These are phyloP conservation scores for Trichoderma koningiopsis DNA, from an alignment of 2,329 filamentous ascomycete species.

Conservation along the genomic window DNA sequence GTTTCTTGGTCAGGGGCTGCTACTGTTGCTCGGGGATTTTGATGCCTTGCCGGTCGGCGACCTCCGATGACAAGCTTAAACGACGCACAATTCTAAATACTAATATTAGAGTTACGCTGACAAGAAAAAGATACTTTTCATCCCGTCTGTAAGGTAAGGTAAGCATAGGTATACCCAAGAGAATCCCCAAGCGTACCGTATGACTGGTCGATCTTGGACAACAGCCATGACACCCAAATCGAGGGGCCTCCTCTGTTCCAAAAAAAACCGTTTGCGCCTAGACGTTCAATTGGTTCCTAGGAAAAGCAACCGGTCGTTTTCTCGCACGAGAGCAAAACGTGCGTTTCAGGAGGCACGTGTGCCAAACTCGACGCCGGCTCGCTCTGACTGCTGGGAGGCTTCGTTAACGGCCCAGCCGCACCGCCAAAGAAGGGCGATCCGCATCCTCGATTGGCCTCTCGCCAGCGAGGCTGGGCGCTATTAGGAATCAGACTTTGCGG, in stretches of 20 bases:
- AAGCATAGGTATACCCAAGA: background rate
- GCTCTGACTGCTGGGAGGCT: background rate
- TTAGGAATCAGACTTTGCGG: conserved; percentile 16
- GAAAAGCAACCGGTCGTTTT: background rate
- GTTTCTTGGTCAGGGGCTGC: background rate
- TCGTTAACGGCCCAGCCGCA: background rate
- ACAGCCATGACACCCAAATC: background rate
- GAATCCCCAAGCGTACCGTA: background rate
- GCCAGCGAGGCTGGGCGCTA: background rate
- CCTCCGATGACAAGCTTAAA: background rate
- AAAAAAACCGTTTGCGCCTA: background rate
- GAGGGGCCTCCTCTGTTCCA: background rate
- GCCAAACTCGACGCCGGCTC: conserved; percentile 2
- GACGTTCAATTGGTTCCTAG: background rate
- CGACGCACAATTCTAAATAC: background rate
- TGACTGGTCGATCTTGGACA: background rate
- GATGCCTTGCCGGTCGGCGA: background rate
- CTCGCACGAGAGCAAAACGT: background rate
- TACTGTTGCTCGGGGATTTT: background rate
- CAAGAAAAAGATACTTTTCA: background rate
- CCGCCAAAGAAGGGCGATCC: background rate
- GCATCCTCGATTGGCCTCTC: conserved; percentile 9
- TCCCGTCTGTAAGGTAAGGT: background rate
- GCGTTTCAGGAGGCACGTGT: conserved; percentile 1
- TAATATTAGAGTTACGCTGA: background rate